Evolutionary conservation across 805 yeast genomes (phyloP).

Genomic region (Starmerella sirachaensis): DNA sequence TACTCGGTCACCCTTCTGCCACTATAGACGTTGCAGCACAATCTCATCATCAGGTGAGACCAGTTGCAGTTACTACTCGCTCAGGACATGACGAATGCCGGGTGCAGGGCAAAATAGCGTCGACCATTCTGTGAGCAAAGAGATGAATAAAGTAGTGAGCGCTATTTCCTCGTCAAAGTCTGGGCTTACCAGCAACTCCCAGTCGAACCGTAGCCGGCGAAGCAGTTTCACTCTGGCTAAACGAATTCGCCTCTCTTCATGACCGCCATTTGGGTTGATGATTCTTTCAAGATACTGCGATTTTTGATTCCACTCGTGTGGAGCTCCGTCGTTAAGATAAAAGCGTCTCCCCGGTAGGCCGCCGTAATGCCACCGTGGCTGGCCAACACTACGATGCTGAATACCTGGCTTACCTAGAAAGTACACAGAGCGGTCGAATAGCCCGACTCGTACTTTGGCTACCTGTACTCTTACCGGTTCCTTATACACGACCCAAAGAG

Average conservation of each 20-base stretch:
- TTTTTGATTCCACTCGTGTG: constrained; percentile 45
- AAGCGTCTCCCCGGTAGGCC: constrained; percentile 34
- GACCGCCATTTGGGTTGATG: constrained; percentile 44
- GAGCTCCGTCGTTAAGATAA: constrained; percentile 42
- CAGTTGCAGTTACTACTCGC: too few species aligned
- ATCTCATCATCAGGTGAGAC: too few species aligned
- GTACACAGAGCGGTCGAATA: constrained; percentile 36
- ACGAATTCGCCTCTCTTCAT: constrained; percentile 42
- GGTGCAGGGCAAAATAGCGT: constrained; percentile 18
- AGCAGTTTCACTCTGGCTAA: constrained; percentile 45
- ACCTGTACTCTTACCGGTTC: constrained; percentile 38
- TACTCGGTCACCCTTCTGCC: too few species aligned
- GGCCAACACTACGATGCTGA: constrained; percentile 34
- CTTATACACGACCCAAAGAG: constrained; percentile 41
- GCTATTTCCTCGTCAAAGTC: constrained; percentile 40
- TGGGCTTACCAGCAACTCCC: constrained; percentile 44
- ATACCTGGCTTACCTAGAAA: constrained; percentile 12
- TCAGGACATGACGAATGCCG: too few species aligned
- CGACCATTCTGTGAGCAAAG: constrained; percentile 58
- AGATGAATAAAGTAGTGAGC: constrained; percentile 46
- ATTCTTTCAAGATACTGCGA: constrained; percentile 42
- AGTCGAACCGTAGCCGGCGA: constrained; percentile 50
- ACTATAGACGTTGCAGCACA: too few species aligned
- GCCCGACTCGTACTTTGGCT: constrained; percentile 42
- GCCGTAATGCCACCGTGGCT: constrained; percentile 34